Evolutionary conservation across 345 rosid genomes (phyloP).

Genomic region (Acer campestre): DNA sequence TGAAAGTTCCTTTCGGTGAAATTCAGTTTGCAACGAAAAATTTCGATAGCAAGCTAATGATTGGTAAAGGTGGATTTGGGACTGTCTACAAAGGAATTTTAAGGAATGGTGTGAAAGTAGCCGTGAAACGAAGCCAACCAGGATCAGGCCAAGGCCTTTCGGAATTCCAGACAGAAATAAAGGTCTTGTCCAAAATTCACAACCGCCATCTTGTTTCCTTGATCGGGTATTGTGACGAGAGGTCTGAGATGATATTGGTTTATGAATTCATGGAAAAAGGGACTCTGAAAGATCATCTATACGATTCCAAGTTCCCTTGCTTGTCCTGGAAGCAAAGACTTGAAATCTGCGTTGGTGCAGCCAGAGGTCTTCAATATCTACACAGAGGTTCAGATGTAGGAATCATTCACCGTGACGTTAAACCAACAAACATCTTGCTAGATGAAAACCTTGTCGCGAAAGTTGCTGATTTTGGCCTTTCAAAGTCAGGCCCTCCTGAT

Average conservation of each 20-base stretch:
- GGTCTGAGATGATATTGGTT: constrained; percentile 59
- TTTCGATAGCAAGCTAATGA: constrained; percentile 35
- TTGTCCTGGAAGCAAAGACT: constrained; percentile 60
- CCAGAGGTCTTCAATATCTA: constrained; percentile 55
- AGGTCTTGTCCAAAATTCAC: constrained; percentile 55
- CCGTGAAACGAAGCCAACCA: constrained; percentile 48
- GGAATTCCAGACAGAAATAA: constrained; percentile 61
- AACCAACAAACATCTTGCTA: constrained; percentile 63
- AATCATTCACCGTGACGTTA: constrained; percentile 64
- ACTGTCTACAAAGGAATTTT: constrained; percentile 44
- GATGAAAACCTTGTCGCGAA: constrained; percentile 46
- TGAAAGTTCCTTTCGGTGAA: constrained; percentile 43
- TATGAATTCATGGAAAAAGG: constrained; percentile 67
- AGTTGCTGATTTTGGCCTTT: constrained; percentile 68
- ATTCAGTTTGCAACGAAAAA: constrained; percentile 47
- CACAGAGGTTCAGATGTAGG: constrained; percentile 43
- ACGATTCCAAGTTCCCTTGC: constrained; percentile 31
- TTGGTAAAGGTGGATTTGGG: constrained; percentile 58
- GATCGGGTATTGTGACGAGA: constrained; percentile 66
- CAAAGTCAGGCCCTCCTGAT: constrained; percentile 32
- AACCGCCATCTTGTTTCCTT: constrained; percentile 74
- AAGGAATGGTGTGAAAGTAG: constrained; percentile 41
- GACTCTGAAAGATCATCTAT: constrained; percentile 51
- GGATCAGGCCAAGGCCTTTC: constrained; percentile 52
- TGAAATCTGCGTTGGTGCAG: constrained; percentile 63